Evolutionary conservation across 805 yeast genomes (phyloP), one percentile per base, ranked within the genome.

Genomic region (Saccharomyces cerevisiae): DNA sequence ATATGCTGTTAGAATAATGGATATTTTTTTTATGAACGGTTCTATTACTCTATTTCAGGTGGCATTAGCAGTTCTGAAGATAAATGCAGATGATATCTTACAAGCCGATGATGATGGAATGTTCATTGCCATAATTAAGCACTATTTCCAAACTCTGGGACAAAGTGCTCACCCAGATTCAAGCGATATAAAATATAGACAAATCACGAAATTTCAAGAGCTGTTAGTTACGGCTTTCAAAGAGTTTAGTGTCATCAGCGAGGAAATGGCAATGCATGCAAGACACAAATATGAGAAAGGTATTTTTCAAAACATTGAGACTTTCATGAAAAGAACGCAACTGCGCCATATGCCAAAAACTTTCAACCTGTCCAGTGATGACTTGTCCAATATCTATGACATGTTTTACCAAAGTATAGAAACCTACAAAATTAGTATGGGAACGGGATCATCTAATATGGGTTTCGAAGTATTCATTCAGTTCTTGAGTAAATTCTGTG

Each of bases 321-420:
- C 83, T 1, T 92, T 92, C 73, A 95, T 94, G 36, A 94, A 92
- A 70, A 78, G 96, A 54, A 89, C 97, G 0, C 97, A 94, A 69
- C 68, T 94, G 46, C 78, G 99, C 60, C 91, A 89, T 69, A 73
- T 92, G 53, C 92, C 95, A 36, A 84, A 85, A 65, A 81, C 88
- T 0, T 78, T 76, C 27, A 80, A 86, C 64, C 71, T 92, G 32
- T 67, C 76, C 3, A 74, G 70, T 27, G 83, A 76, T 0, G 81
- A 87, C 41, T 60, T 89, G 17, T 81, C 89, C 3, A 80, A 85
- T 53, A 75, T 90, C 4, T 92, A 94, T 68, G 98, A 94, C 64
- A 75, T 94, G 43, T 92, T 83, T 68, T 89, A 91, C 64, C 80
- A 82, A 32, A 84, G 88, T 11, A 79, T 90, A 29, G 84, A 85